These are phyloP conservation scores for Diaporthe humulicola DNA, from an alignment of 2,329 filamentous ascomycete genomes.

Conservation along the genomic window DNA sequence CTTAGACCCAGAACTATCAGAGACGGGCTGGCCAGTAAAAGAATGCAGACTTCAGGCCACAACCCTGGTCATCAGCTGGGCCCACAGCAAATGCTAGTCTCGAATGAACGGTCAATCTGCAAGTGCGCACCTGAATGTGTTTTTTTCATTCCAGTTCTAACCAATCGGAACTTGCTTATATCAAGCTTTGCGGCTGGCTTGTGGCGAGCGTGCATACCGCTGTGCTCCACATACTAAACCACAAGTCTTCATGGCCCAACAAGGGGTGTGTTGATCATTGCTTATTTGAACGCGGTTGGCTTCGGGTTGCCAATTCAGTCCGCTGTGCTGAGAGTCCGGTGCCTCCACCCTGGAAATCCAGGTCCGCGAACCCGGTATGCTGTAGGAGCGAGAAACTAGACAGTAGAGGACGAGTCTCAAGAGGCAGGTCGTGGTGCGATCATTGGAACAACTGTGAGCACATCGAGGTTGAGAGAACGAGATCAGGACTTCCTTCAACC, in stretches of 20 bases:
- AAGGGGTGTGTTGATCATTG: neutral
- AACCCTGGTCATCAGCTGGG: neutral
- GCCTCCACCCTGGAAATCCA: too few species aligned
- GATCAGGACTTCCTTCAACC: neutral
- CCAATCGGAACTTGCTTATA: neutral
- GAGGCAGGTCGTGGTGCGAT: too few species aligned
- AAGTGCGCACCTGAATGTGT: neutral
- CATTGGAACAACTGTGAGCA: neutral
- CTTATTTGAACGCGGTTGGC: neutral
- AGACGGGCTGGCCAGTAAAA: too few species aligned
- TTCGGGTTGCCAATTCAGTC: neutral
- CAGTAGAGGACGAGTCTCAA: too few species aligned
- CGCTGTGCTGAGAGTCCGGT: too few species aligned
- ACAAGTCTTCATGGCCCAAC: neutral
- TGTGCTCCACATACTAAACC: neutral
- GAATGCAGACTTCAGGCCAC: neutral
- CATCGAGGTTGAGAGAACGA: neutral
- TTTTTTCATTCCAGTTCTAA: neutral
- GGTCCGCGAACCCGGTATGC: too few species aligned
- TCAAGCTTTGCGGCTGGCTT: neutral
- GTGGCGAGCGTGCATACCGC: neutral
- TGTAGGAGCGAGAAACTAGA: neutral
- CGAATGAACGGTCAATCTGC: neutral
- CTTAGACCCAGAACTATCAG: neutral
- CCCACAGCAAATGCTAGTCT: neutral